Percentiles rank a stretch among this genome's conserved stretches.
Evolutionary conservation across 2,329 filamentous ascomycete species (phyloP).

Genomic region (Aureobasidium sp.): DNA sequence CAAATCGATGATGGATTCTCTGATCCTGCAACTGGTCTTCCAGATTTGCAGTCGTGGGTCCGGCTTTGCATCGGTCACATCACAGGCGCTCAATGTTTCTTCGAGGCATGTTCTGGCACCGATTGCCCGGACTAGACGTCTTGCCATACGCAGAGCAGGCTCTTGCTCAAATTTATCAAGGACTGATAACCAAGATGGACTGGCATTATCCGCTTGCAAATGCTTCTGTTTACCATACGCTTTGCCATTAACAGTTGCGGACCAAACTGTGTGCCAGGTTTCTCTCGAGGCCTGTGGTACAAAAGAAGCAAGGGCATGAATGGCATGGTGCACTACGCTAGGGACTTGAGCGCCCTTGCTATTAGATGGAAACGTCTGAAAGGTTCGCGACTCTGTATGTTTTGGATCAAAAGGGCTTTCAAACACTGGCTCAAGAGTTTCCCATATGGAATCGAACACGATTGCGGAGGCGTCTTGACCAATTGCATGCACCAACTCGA

Average conservation of each 20-base stretch:
- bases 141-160: slow-evolving; percentile 41
- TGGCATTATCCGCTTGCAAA: background rate
- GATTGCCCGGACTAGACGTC: slow-evolving; percentile 40
- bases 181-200: background rate
- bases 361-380: background rate
- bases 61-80: background rate
- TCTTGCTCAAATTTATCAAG: slow-evolving; percentile 12
- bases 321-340: background rate
- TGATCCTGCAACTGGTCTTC: slow-evolving; percentile 5
- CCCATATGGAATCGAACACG: slow-evolving; percentile 8
- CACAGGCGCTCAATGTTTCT: slow-evolving; percentile 1
- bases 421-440: slow-evolving; percentile 6
- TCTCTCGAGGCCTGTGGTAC: background rate
- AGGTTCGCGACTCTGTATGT: background rate
- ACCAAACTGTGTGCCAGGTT: slow-evolving; percentile 5
- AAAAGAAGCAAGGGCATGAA: slow-evolving; percentile 1
- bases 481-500: background rate
- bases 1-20: background rate
- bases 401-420: background rate
- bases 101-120: slow-evolving; percentile 35
- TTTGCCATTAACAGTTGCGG: slow-evolving; percentile 7
- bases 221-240: slow-evolving; percentile 11
- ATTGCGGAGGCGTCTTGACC: background rate
- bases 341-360: background rate
- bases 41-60: slow-evolving; percentile 2